Base-by-base conservation (phyloP, 495 filamentous ascomycete species). In the Parathielavia appendiculata region DNA sequence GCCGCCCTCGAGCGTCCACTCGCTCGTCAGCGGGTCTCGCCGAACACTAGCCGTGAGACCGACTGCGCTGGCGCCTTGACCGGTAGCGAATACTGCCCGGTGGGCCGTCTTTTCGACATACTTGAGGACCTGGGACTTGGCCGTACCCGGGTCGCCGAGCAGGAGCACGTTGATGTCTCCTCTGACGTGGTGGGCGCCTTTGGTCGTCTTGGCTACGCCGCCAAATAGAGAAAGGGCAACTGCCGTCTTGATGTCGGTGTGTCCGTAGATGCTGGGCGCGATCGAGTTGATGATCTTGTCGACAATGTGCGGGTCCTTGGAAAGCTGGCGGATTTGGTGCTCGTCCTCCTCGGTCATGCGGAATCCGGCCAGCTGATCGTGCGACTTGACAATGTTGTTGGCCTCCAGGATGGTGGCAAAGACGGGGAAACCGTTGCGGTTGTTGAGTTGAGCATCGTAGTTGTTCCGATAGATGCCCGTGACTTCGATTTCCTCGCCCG, bases 161-260 rank as follows among this genome's bases (percentile, higher is more conserved):
- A 99, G 83, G 6, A 99, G 83, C 20, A 99, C 86, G 73, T 99
- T 99, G 79, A 99, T 97, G 72, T 99, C 95, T 66, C 95, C 95
- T 76, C 95, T 86, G 59, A 99, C 90, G 49, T 83, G 80, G 75
- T 91, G 93, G 55, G 88, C 88, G 51, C 95, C 95, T 62, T 86
- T 84, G 20, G 90, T 86, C 63, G 82, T 86, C 74, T 99, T 99
- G 73, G 86, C 86, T 14, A 97, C 93, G 65, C 95, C 95, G 49
- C 92, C 92, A 64, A 99, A 99, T 7, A 99, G 81, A 1, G 91
- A 96, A 48, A 97, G 83, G 0, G 95, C 92, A 43, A 97, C 83
- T 34, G 93, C 93, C 14, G 93, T 97, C 78, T 99, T 99, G 77
- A 99, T 95, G 68, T 99, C 93, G 35, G 81, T 85, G 65, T 99